Evolutionary conservation across 108 stramenopile species (phyloP).

Genomic region (Cyclotella choctawhatcheeana): DNA sequence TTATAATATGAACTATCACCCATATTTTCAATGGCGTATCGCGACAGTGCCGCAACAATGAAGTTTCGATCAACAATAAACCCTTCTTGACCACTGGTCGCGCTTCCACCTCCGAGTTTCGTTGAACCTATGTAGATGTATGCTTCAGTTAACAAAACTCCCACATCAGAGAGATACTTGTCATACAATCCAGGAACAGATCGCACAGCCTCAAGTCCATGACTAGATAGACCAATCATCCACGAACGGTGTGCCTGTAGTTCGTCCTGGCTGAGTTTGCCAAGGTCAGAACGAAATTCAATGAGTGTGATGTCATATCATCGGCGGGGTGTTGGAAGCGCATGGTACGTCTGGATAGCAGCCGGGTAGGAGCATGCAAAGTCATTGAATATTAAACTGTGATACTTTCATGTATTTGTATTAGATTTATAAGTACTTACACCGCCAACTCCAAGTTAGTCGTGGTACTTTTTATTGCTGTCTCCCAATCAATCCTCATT

Average conservation of each 20-base stretch:
- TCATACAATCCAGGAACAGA: constrained; percentile 50
- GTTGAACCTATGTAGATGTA: constrained; percentile 40
- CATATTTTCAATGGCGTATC: constrained; percentile 50
- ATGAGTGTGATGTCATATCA: constrained; percentile 58
- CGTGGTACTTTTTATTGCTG: too few species aligned
- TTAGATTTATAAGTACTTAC: too few species aligned
- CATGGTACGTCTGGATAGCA: too few species aligned
- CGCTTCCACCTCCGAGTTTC: constrained; percentile 17
- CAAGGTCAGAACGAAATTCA: constrained; percentile 52
- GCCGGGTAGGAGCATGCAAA: too few species aligned
- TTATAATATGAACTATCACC: constrained; percentile 11
- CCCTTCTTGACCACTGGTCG: not conserved
- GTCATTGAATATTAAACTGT: too few species aligned
- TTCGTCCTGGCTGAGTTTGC: constrained; percentile 36
- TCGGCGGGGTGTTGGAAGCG: too few species aligned
- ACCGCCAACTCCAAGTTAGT: too few species aligned
- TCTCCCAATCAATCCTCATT: too few species aligned
- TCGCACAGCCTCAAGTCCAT: constrained; percentile 56
- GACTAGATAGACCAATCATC: constrained; percentile 64
- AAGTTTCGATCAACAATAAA: constrained; percentile 71
- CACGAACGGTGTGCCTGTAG: constrained; percentile 52
- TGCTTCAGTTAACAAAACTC: constrained; percentile 28
- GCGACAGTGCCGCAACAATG: constrained; percentile 57
- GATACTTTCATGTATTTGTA: too few species aligned
- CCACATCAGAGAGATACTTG: constrained; percentile 46